Evolutionary conservation across 495 filamentous ascomycete species (phyloP).

Genomic region (Annulohypoxylon bovei): DNA sequence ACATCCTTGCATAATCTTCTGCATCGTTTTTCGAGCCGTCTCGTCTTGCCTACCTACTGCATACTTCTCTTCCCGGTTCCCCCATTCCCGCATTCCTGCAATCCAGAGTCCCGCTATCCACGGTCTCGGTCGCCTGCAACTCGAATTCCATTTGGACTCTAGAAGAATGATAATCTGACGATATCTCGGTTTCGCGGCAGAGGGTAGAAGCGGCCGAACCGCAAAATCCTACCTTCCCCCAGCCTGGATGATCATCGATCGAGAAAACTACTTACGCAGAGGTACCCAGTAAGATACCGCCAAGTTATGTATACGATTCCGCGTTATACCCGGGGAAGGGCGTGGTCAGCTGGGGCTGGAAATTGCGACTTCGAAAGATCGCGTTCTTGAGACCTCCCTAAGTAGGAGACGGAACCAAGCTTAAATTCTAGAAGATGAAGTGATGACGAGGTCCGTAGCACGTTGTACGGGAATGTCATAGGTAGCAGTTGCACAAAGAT

Average conservation of each 20-base stretch:
- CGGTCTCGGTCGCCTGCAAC: conserved; percentile 31
- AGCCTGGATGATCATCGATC: conserved; percentile 4
- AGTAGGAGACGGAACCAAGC: conserved; percentile 7
- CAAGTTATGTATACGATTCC: conserved; percentile 5
- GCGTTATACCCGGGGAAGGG: neutral
- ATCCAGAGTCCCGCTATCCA: conserved; percentile 32
- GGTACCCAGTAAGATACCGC: conserved; percentile 1
- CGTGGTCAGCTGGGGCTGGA: conserved; percentile 2
- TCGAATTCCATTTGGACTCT: conserved; percentile 26
- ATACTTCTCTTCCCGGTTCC: conserved; percentile 18
- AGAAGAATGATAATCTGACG: neutral
- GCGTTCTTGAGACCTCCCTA: conserved; percentile 3
- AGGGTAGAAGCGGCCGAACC: conserved; percentile 15
- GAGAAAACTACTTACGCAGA: conserved; percentile 1
- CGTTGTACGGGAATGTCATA: conserved; percentile 10
- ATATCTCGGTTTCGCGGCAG: conserved; percentile 18
- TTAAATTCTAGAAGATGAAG: conserved; percentile 2
- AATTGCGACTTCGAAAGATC: neutral
- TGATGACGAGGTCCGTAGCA: conserved; percentile 8
- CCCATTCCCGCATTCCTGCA: conserved; percentile 42
- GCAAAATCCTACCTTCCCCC: conserved; percentile 38
- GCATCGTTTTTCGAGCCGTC: conserved; percentile 11
- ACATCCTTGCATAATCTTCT: conserved; percentile 31
- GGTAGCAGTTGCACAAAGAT: conserved; percentile 21
- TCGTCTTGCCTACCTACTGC: neutral